Conservation (phyloP, 306 rosid species). For the Medicago ruthenica region DNA sequence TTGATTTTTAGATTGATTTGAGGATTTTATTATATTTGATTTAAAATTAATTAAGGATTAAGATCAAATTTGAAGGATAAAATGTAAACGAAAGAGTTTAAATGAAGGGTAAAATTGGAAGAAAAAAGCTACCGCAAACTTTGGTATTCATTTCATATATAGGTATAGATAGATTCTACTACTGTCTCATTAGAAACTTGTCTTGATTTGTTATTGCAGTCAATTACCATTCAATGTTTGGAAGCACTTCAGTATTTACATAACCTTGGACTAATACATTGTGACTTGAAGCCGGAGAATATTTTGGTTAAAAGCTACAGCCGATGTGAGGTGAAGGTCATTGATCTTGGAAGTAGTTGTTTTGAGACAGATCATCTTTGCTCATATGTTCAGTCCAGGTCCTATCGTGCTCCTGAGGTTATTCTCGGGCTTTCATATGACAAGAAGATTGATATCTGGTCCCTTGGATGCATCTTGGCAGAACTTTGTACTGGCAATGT, state of each 20-base stretch:
- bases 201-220: conserved; percentile 60
- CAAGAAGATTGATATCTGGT: conserved; percentile 98
- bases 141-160: too few species aligned
- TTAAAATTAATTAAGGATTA: too few species aligned
- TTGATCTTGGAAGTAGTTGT: conserved; percentile 99
- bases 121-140: too few species aligned
- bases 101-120: too few species aligned
- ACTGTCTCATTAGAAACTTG: not conserved
- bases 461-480: conserved; percentile 98
- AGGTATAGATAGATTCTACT: too few species aligned
- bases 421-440: conserved; percentile 95
- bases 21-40: not conserved
- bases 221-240: conserved; percentile 96
- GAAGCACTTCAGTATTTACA: conserved; percentile 94
- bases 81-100: too few species aligned
- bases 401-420: conserved; percentile 99
- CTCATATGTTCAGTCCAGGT: conserved; percentile 97
- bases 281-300: conserved; percentile 99
- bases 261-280: conserved; percentile 92
- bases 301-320: conserved; percentile 97
- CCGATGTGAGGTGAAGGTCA: conserved; percentile 98
- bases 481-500: conserved; percentile 99
- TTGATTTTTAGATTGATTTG: not conserved
- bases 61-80: too few species aligned
- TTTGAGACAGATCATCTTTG: conserved; percentile 99